Base-by-base conservation (phyloP, 2,329 filamentous ascomycete genomes). In the Kalaharituber pfeilii region DNA sequence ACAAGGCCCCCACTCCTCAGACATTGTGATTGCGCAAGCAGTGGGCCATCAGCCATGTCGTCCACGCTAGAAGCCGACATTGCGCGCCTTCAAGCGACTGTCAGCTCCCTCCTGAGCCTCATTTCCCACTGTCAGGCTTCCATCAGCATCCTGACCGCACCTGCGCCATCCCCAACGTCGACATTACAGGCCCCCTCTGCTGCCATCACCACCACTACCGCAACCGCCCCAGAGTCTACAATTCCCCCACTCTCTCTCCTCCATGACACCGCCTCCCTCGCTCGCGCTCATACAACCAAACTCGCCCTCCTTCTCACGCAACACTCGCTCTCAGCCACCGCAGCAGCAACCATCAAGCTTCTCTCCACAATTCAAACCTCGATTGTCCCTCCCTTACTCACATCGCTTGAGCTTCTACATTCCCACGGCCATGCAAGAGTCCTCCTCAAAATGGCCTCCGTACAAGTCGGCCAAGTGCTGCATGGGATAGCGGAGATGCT, bases 221-320 rank as follows among this genome's bases (percentile, higher is more conserved):
- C 42, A 45, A 9, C 42, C 3, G 13, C 42, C 13, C 42, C 20
- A 45, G 20, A 11, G 11, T 20, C 42, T 9, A 9, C 42, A 9
- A 47, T 47, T 11, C 6, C 42, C 42, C 42, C 42, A 5, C 42
- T 47, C 42, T 47, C 42, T 22, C 42, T 47, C 42, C 42, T 47
- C 42, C 42, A 47, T 22, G 42, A 47, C 42, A 25, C 42, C 42
- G 42, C 42, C 42, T 47, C 42, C n/a, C 42, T 47, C 42, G 24
- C 42, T 22, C 15, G 22, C 15, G 42, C 42, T 22, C 42, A 47
- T 22, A 47, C 42, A 15, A 47, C 42, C n/a, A 47, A 47, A 47
- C 42, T 47, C 42, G 42, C 42, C 22, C 42, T 47, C 15, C 42
- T 47, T 22, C n/a, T 47, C 42, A 47, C 42, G 2, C n/a, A 47